Evolutionary conservation across 768 basidiomycete species (phyloP), one percentile per base, ranked within the genome.

Genomic region (Holtermannia corniformis): DNA sequence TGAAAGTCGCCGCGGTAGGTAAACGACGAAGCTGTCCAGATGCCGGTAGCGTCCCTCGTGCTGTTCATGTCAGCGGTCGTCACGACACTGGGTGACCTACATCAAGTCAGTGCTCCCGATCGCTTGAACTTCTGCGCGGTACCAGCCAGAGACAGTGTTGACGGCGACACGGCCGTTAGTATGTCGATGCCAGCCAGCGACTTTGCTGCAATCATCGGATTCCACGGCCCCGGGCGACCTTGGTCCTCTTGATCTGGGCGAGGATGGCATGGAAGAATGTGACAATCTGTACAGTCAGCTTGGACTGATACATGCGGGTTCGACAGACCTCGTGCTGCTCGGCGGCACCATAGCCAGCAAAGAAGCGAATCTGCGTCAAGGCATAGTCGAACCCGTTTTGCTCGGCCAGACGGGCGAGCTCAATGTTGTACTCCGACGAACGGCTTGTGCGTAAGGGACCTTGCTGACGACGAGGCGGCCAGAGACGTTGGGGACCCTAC

Each of bases 1-100:
- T 64, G 62, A 54, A 62, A 64, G 32, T 62, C 59, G 3, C 63
- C 60, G 22, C 62, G 58, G 60, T 58, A 64, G 49, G 62, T 56
- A 47, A 62, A 62, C 0, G 63, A 57, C 24, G 58, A 44, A 3
- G 58, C 59, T 0, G 50, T 12, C 63, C 63, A 64, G 3, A 58
- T 60, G n/a, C 20, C 57, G 60, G 46, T 64, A 64, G 26, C 63
- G 45, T 47, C 62, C 60, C 20, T 61, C 47, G 25, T 64, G 61
- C 26, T 46, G 32, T 16, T 16, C 32, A 37, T 37, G 10, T 7
- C 10, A 7, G 16, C 7, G 10, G 32, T 16, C 32, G 16, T 37
- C 32, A 7, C 10, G 10, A 7, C 7, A 7, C 10, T 37, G 10
- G 32, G 16, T 37, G 32, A 37, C 32, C 16, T 16, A 37, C 32